phyloP scores from a whole-genome alignment of 345 rosid species.

The Raphanus sativus region DNA sequence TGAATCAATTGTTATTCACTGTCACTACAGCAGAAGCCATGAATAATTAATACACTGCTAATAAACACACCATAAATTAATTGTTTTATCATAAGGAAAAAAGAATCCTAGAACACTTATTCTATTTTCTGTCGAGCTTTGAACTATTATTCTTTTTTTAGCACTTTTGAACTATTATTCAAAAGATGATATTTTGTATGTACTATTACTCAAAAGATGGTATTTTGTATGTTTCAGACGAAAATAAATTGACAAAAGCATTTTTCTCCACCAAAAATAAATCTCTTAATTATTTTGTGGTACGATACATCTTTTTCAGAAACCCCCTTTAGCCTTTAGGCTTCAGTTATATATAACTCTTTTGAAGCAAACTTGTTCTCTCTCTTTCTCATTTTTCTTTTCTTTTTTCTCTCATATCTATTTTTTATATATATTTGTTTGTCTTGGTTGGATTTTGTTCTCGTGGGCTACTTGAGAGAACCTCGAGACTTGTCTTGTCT shows the following conservation, averaged over 20 bases:
- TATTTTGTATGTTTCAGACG: not conserved
- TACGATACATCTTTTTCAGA: slow-evolving; percentile 38
- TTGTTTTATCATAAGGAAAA: slow-evolving; percentile 8
- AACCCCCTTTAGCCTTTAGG: slow-evolving; percentile 14
- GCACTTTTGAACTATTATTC: no score
- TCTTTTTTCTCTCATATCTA: not conserved
- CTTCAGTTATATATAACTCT: slow-evolving; percentile 22
- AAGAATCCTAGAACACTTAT: slow-evolving; percentile 20
- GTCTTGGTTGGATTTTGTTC: slow-evolving; percentile 39
- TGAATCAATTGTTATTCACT: slow-evolving; percentile 27
- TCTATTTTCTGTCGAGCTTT: not conserved
- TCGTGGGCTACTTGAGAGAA: slow-evolving; percentile 40
- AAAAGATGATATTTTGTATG: no score
- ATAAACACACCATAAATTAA: not conserved
- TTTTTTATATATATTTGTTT: slow-evolving; percentile 12
- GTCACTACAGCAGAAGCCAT: slow-evolving; percentile 8
- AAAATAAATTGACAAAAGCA: not conserved
- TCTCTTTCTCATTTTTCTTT: not conserved
- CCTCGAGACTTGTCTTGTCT: slow-evolving; percentile 42
- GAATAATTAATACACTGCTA: not conserved
- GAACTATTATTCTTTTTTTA: not conserved
- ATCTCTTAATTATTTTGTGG: not conserved
- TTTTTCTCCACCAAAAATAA: slow-evolving; percentile 23
- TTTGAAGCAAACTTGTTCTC: slow-evolving; percentile 32
- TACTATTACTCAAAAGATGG: no score